Conservation (phyloP, 768 basidiomycete genomes). For the Trametes cubensis region DNA sequence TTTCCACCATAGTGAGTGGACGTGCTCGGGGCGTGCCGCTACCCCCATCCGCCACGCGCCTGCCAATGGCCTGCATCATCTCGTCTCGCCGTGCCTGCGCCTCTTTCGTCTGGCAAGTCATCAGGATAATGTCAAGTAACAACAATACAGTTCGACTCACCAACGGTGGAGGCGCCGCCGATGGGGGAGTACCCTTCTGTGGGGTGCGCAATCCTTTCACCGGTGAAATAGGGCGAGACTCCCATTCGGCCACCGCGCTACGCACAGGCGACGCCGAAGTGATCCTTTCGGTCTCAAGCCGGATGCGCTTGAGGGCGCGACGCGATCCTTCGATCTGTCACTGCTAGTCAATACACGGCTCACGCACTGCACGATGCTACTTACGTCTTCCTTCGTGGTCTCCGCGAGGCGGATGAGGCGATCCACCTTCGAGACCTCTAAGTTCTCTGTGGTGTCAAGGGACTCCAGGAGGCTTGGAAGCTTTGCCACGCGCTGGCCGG, state of each 20-base stretch:
- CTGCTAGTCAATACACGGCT: conserved; percentile 1
- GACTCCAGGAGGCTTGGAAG: conserved; percentile 7
- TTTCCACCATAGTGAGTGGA: conserved; percentile 41
- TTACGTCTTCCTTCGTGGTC: conserved; percentile 69
- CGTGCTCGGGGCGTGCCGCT: conserved; percentile 55
- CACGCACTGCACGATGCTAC: conserved; percentile 25
- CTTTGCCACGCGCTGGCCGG: conserved; percentile 21
- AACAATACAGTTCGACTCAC: conserved; percentile 42
- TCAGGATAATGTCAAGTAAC: conserved; percentile 2
- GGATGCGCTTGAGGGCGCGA: conserved; percentile 74
- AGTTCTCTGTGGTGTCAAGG: conserved; percentile 12
- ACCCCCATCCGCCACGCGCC: conserved; percentile 45
- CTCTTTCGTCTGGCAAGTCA: conserved; percentile 59
- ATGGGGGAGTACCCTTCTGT: conserved; percentile 37
- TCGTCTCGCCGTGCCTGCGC: conserved; percentile 82
- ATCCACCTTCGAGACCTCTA: conserved; percentile 42
- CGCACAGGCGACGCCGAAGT: conserved; percentile 21
- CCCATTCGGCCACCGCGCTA: conserved; percentile 20
- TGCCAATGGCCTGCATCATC: conserved; percentile 74
- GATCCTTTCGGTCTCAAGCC: conserved; percentile 60
- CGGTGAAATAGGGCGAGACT: conserved; percentile 50
- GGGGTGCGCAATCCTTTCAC: conserved; percentile 54
- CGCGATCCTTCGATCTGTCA: conserved; percentile 71
- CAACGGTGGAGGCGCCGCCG: conserved; percentile 41
- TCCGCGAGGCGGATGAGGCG: conserved; percentile 51